A percentile compares a stretch with the other conserved stretches of the same genome.
These are phyloP conservation scores for Anisodus tanguticus DNA, from an alignment of 257 asterid genomes.

Conservation along the genomic window DNA sequence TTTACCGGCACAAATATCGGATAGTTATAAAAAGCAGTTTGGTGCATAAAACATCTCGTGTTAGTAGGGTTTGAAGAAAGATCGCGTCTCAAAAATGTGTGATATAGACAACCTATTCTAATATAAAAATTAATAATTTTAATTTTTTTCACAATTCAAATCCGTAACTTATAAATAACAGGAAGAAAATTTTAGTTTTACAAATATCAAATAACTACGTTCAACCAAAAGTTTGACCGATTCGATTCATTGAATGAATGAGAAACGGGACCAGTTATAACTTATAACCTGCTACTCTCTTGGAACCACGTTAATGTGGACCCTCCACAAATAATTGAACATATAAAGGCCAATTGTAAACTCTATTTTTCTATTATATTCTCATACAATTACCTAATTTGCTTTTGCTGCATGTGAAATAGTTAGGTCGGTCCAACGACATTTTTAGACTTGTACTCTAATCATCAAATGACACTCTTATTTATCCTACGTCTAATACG, in stretches of 20 bases:
- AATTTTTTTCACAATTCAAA: too few relatives aligned
- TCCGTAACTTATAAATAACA: too few relatives aligned
- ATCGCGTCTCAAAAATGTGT: too few relatives aligned
- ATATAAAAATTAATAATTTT: too few relatives aligned
- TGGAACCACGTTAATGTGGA: background rate
- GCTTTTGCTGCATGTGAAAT: conserved; percentile 18
- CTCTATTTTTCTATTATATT: background rate
- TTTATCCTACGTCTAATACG: background rate
- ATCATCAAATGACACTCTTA: background rate
- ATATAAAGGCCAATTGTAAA: background rate
- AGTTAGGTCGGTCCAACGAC: background rate
- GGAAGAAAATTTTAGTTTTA: too few relatives aligned
- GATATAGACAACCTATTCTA: too few relatives aligned
- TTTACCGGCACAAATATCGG: background rate
- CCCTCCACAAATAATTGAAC: background rate
- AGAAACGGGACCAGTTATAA: background rate
- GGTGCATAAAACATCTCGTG: too few relatives aligned
- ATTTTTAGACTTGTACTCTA: background rate
- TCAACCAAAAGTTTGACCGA: background rate
- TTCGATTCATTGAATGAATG: background rate
- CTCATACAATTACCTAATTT: background rate
- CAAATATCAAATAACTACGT: too few relatives aligned
- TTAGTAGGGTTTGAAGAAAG: too few relatives aligned
- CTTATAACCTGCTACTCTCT: background rate
- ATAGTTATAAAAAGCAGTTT: background rate